Percentiles rank a stretch among this genome's conserved stretches.
phyloP scores from a whole-genome alignment of 176 grass and related monocot genomes.

The Pharus latifolius region DNA sequence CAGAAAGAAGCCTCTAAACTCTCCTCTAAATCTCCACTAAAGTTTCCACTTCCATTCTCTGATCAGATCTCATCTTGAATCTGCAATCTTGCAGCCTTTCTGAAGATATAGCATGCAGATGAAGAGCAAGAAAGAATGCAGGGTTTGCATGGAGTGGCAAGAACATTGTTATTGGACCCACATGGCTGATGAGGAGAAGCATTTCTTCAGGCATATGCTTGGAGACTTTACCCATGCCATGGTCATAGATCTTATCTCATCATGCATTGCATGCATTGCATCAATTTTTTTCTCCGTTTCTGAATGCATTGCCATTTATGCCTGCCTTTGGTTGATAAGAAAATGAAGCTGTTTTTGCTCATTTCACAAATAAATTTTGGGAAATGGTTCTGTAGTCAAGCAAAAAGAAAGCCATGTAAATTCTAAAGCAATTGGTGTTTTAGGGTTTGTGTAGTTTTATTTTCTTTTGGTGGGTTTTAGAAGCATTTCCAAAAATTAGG shows the following conservation, averaged over 20 bases:
- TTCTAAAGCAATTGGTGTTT: too few relatives aligned
- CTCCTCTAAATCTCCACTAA: too few relatives aligned
- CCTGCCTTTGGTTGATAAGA: neutral
- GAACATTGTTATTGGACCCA: conserved; percentile 49
- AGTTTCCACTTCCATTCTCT: too few relatives aligned
- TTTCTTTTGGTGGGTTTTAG: too few relatives aligned
- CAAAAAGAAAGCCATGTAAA: too few relatives aligned
- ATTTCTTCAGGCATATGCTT: conserved; percentile 29
- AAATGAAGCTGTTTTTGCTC: neutral
- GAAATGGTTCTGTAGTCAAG: too few relatives aligned
- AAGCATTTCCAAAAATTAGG: too few relatives aligned
- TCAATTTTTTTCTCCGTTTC: neutral
- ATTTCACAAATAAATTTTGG: neutral
- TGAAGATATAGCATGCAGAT: neutral
- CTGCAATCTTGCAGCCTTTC: too few relatives aligned
- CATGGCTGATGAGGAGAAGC: conserved; percentile 28
- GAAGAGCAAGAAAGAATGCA: neutral
- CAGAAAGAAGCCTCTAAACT: too few relatives aligned
- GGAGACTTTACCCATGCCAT: conserved; percentile 32
- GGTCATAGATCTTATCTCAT: neutral
- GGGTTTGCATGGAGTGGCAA: conserved; percentile 10
- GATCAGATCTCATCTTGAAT: too few relatives aligned
- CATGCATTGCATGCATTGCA: neutral
- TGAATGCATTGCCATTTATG: neutral
- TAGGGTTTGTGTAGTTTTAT: too few relatives aligned